Conservation (phyloP, 164 flowering plant genomes). For the Warburgia ugandensis region DNA sequence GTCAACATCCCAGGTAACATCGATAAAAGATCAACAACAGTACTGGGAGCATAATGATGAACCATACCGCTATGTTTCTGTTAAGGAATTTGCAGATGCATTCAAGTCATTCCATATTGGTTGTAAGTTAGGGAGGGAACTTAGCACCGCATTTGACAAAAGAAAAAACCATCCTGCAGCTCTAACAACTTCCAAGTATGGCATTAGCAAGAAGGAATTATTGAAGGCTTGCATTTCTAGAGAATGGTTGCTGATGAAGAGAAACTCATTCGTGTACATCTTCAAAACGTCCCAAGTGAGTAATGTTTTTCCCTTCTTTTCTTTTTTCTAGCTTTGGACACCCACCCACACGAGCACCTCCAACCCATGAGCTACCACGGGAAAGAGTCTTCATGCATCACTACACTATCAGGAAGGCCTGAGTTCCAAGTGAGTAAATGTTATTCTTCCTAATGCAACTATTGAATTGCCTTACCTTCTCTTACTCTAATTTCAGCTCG, state of each 20-base stretch:
- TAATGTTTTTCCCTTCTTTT: too few species aligned
- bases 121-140: slow-evolving; percentile 30
- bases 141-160: slow-evolving; percentile 51
- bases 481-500: slow-evolving; percentile 5
- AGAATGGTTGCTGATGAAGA: slow-evolving; percentile 65
- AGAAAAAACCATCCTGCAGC: slow-evolving; percentile 56
- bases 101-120: slow-evolving; percentile 59
- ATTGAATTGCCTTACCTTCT: not conserved
- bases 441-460: too few species aligned
- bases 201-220: slow-evolving; percentile 47
- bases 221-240: slow-evolving; percentile 48
- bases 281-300: slow-evolving; percentile 51
- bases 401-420: too few species aligned
- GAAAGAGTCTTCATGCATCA: too few species aligned
- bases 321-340: too few species aligned
- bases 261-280: slow-evolving; percentile 54
- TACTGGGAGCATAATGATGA: slow-evolving; percentile 11
- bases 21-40: slow-evolving; percentile 14
- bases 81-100: slow-evolving; percentile 47
- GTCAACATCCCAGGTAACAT: slow-evolving; percentile 11
- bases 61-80: slow-evolving; percentile 30
- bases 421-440: too few species aligned
- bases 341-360: too few species aligned
- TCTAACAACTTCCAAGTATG: slow-evolving; percentile 44
- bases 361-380: too few species aligned